phyloP scores from a whole-genome alignment of 805 yeast species.

The Teunomyces stri region DNA sequence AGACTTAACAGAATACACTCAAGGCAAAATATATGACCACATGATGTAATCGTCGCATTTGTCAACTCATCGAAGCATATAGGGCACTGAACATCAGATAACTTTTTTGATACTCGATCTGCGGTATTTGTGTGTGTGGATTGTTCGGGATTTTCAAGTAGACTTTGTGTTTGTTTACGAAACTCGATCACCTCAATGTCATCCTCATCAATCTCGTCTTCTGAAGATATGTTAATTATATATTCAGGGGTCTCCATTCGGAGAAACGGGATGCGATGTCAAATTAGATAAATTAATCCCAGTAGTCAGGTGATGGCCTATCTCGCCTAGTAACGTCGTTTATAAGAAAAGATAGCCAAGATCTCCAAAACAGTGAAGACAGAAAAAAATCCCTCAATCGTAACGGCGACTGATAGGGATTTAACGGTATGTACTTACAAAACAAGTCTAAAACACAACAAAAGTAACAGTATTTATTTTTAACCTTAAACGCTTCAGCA shows the following conservation, averaged over 20 bases:
- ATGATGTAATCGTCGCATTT: slow-evolving; percentile 39
- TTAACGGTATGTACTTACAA: too few relatives aligned
- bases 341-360: too few relatives aligned
- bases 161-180: slow-evolving; percentile 31
- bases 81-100: slow-evolving; percentile 41
- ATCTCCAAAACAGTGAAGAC: too few relatives aligned
- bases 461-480: too few relatives aligned
- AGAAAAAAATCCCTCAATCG: too few relatives aligned
- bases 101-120: slow-evolving; percentile 23
- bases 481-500: too few relatives aligned
- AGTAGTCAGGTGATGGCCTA: neutral
- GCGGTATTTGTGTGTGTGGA: slow-evolving; percentile 14
- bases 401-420: too few relatives aligned
- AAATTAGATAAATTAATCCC: neutral
- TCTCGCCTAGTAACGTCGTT: too few relatives aligned
- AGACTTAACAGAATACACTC: slow-evolving; percentile 42
- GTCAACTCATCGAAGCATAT: slow-evolving; percentile 42
- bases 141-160: slow-evolving; percentile 26
- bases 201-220: slow-evolving; percentile 27
- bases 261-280: neutral
- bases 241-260: slow-evolving; percentile 8
- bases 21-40: slow-evolving; percentile 45
- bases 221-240: slow-evolving; percentile 4
- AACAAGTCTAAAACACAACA: too few relatives aligned
- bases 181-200: slow-evolving; percentile 40